Evolutionary conservation across 768 basidiomycete species (phyloP).

Genomic region (Mycena belliarum): DNA sequence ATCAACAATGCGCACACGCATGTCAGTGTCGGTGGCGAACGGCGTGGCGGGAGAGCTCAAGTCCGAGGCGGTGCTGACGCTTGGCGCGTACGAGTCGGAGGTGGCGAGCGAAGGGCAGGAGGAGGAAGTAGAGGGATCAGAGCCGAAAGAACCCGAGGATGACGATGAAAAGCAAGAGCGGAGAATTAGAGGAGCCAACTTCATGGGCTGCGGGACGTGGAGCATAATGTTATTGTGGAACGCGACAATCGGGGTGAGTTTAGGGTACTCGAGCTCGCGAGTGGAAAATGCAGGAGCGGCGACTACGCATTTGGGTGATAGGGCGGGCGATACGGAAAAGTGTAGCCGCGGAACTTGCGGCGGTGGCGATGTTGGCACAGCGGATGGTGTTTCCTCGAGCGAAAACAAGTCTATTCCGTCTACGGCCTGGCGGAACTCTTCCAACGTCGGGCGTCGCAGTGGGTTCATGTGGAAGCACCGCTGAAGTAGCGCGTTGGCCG

Average conservation of each 20-base stretch:
- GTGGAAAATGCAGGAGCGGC: background rate
- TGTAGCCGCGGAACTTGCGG: background rate
- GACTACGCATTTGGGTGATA: background rate
- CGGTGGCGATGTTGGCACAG: background rate
- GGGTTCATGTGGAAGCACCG: slow-evolving; percentile 8
- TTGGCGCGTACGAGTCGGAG: background rate
- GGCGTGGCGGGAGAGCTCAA: background rate
- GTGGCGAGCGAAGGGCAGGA: background rate
- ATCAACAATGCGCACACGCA: background rate
- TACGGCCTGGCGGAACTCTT: background rate
- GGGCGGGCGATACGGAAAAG: background rate
- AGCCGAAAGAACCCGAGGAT: no score
- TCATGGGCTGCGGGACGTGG: background rate
- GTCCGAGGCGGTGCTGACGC: background rate
- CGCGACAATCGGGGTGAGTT: background rate
- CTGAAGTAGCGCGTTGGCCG: slow-evolving; percentile 2
- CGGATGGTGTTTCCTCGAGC: background rate
- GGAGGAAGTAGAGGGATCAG: background rate
- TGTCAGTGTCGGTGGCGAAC: background rate
- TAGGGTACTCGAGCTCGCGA: background rate
- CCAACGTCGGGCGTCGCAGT: background rate
- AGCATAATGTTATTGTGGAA: background rate
- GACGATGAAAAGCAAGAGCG: no score
- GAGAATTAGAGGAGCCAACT: background rate
- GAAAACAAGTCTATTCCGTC: background rate